A percentile compares a stretch with the other conserved stretches of the same genome.
Conservation (phyloP, 306 rosid species). For the Corylus heterophylla region DNA sequence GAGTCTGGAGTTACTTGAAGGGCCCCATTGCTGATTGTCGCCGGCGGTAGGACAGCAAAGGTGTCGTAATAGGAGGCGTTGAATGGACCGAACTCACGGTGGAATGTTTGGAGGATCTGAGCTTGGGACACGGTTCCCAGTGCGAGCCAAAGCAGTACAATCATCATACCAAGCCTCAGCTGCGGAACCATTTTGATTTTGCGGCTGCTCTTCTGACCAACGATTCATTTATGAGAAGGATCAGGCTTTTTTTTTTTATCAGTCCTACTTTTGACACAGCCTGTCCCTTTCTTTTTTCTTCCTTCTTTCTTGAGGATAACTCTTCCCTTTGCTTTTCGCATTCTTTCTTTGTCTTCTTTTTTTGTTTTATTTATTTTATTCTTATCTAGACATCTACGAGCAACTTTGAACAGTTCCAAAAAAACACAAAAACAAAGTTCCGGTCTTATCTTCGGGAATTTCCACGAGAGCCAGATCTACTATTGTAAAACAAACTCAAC, state of each 20-base stretch:
- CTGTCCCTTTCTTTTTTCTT: background rate
- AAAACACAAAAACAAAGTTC: too few relatives aligned
- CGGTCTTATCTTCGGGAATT: too few relatives aligned
- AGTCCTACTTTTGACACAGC: background rate
- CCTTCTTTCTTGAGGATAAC: background rate
- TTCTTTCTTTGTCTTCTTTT: background rate
- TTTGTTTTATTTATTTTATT: too few relatives aligned
- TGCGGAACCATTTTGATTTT: constrained; percentile 15
- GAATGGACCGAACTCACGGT: constrained; percentile 44
- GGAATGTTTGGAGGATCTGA: background rate
- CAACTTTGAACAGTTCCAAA: too few relatives aligned
- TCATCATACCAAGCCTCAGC: background rate
- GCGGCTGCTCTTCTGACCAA: background rate
- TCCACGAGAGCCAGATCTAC: too few relatives aligned
- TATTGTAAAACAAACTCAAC: too few relatives aligned
- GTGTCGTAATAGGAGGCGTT: constrained; percentile 8
- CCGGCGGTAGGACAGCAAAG: constrained; percentile 18
- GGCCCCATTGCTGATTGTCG: constrained; percentile 45
- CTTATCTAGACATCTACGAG: too few relatives aligned
- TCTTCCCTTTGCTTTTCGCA: background rate
- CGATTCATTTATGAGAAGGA: background rate
- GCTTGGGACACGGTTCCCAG: constrained; percentile 30
- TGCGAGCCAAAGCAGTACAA: constrained; percentile 19
- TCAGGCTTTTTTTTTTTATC: background rate
- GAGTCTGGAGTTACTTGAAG: constrained; percentile 74